Evolutionary conservation across 179 eudicot species (phyloP).

Genomic region (Gypsophila paniculata): DNA sequence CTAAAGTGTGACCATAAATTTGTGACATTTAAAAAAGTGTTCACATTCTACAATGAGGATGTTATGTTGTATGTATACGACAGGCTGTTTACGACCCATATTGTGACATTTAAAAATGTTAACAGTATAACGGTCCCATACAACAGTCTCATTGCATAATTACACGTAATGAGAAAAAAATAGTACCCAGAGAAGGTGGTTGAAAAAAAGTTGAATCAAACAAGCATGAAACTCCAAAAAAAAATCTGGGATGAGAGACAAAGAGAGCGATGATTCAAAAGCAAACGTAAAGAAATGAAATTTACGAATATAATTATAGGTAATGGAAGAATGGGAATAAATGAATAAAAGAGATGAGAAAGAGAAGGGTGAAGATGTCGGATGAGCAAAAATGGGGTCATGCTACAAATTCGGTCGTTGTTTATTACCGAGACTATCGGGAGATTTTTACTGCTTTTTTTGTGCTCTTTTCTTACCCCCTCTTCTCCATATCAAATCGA

Average conservation of each 20-base stretch:
- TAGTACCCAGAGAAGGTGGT: slow-evolving; percentile 20
- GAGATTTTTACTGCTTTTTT: slow-evolving; percentile 1
- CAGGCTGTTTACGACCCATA: too few species aligned
- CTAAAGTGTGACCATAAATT: too few species aligned
- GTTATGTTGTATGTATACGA: too few species aligned
- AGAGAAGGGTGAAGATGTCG: slow-evolving; percentile 20
- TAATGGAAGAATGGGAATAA: slow-evolving; percentile 11
- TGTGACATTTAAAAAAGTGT: too few species aligned
- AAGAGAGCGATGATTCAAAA: background rate
- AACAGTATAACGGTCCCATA: too few species aligned
- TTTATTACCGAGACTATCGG: slow-evolving; percentile 33
- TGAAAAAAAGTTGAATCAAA: slow-evolving; percentile 12
- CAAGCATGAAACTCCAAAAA: slow-evolving; percentile 19
- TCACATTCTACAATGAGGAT: too few species aligned
- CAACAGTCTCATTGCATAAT: too few species aligned
- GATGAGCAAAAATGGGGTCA: slow-evolving; percentile 20
- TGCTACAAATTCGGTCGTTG: slow-evolving; percentile 38
- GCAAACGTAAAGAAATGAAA: background rate
- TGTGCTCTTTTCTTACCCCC: background rate
- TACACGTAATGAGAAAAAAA: too few species aligned
- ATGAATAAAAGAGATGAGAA: background rate
- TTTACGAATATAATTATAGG: background rate
- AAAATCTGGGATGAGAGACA: slow-evolving; percentile 24
- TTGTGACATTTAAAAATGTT: too few species aligned
- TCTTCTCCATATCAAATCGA: too few species aligned